phyloP scores from a whole-genome alignment of 305 asterid genomes.

The Plantago coronopus region DNA sequence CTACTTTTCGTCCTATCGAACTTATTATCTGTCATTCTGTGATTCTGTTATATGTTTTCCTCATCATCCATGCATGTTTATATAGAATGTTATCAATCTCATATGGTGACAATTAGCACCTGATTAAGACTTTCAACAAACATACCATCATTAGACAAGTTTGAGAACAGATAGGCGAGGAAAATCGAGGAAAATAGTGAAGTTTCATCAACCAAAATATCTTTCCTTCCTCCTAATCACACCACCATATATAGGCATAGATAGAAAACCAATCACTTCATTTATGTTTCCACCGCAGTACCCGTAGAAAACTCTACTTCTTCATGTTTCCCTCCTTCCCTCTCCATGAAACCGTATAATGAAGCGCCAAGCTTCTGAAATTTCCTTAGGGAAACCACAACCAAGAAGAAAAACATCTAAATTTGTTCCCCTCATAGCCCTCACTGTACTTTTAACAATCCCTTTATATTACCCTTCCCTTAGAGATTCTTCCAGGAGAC shows the following conservation, averaged over 20 bases:
- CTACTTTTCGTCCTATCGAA: neutral
- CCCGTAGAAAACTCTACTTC: constrained; percentile 23
- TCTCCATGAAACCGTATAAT: constrained; percentile 17
- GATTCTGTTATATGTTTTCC: too few relatives aligned
- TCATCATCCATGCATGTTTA: too few relatives aligned
- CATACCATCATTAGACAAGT: constrained; percentile 14
- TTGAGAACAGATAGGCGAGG: constrained; percentile 1
- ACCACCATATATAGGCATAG: constrained; percentile 8
- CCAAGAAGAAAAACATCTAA: constrained; percentile 40
- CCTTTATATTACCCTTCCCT: constrained; percentile 46
- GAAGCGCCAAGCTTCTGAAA: constrained; percentile 39
- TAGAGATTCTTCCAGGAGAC: constrained; percentile 30
- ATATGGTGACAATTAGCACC: neutral
- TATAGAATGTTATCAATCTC: neutral
- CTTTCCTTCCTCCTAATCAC: neutral
- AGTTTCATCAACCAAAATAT: constrained; percentile 4
- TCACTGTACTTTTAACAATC: constrained; percentile 39
- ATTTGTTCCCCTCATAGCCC: constrained; percentile 49
- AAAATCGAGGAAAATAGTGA: neutral
- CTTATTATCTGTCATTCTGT: neutral
- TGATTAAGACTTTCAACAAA: neutral
- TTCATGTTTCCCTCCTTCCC: constrained; percentile 13
- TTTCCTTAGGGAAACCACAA: constrained; percentile 42
- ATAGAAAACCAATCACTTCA: constrained; percentile 29
- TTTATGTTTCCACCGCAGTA: constrained; percentile 28